Percentiles rank a stretch among this genome's conserved stretches.
Conservation (phyloP, 306 rosid species). For the Inga oerstediana region DNA sequence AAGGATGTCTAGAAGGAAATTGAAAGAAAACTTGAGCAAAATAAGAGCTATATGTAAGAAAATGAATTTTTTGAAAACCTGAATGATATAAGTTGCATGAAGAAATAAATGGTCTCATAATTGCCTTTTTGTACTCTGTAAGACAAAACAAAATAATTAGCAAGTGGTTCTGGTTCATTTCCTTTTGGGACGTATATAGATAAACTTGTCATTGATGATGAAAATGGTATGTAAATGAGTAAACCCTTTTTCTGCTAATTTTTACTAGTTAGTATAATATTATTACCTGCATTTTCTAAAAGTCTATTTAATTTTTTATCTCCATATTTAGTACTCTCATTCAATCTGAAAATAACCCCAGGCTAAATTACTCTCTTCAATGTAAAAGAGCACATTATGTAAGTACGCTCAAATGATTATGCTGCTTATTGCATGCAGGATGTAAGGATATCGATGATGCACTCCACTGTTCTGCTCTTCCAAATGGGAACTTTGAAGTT, state of each 20-base stretch:
- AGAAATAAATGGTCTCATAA: background rate
- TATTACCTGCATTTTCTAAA: background rate
- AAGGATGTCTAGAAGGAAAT: conserved; percentile 1
- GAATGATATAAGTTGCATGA: background rate
- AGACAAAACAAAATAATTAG: background rate
- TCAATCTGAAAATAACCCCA: background rate
- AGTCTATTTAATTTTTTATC: background rate
- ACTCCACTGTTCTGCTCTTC: conserved; percentile 85
- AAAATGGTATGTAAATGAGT: background rate
- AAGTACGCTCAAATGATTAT: background rate
- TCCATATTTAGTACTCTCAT: background rate
- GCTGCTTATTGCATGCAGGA: conserved; percentile 58
- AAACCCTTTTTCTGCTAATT: background rate
- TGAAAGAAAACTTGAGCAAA: background rate
- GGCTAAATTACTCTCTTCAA: background rate
- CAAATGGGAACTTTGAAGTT: conserved; percentile 97
- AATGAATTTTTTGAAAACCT: background rate
- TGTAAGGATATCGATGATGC: conserved; percentile 99
- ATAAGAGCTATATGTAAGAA: conserved; percentile 6
- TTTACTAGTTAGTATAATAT: background rate
- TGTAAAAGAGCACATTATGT: background rate
- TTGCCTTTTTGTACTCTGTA: background rate
- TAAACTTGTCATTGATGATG: conserved; percentile 9
- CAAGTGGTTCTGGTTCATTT: background rate
- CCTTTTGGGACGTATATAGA: background rate